These are phyloP conservation scores for Trichoderma sp. DNA, from an alignment of 2,329 filamentous ascomycete genomes.

Conservation along the genomic window DNA sequence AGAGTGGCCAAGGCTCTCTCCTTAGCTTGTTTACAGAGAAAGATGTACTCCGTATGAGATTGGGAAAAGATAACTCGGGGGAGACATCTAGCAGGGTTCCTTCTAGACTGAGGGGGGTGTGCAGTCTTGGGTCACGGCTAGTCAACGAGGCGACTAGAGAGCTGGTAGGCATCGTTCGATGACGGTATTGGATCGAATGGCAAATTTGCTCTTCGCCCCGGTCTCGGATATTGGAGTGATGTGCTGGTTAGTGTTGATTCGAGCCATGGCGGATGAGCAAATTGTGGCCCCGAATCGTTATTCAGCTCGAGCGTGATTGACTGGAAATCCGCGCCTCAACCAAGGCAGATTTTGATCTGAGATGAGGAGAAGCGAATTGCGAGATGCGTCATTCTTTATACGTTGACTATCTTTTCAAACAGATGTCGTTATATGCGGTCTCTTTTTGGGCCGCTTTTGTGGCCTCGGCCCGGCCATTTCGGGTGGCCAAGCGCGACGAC, in stretches of 20 bases:
- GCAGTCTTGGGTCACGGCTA: neutral
- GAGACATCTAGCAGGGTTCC: neutral
- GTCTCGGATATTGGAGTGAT: neutral
- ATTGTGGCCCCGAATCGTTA: neutral
- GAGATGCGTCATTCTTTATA: slow-evolving; percentile 6
- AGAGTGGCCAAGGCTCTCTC: slow-evolving; percentile 2
- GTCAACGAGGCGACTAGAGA: neutral
- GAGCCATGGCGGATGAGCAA: neutral
- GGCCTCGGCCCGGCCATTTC: neutral
- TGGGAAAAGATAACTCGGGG: neutral
- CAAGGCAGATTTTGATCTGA: slow-evolving; percentile 9
- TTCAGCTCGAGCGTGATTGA: neutral
- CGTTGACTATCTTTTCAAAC: neutral
- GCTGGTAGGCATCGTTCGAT: neutral
- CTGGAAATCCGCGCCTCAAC: neutral
- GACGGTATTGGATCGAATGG: neutral
- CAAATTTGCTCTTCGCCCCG: neutral
- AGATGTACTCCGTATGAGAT: slow-evolving; percentile 15
- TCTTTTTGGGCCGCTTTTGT: slow-evolving; percentile 1
- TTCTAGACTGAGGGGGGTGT: neutral
- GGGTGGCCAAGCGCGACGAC: slow-evolving; percentile 14
- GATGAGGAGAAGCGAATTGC: no score
- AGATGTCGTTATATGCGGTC: neutral
- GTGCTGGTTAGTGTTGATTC: neutral
- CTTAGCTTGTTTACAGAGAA: neutral